These are phyloP conservation scores for Crithidia sp. DNA, from an alignment of 208 protist species.

Conservation along the genomic window DNA sequence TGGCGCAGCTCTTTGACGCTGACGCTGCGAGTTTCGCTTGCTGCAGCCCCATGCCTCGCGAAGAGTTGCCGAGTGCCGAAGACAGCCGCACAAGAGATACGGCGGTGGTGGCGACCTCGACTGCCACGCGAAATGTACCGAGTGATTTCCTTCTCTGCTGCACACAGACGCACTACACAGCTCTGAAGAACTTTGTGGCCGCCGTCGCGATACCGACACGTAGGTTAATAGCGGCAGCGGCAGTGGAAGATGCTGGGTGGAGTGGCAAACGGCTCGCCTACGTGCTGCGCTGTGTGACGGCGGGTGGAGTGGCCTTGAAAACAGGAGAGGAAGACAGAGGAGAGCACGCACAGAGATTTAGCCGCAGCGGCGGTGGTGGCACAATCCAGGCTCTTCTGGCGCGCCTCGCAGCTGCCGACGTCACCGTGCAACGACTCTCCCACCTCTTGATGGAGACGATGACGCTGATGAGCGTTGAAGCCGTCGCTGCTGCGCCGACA, in stretches of 20 bases:
- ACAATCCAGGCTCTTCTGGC: slow-evolving; percentile 3
- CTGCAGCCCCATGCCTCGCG: too few species aligned
- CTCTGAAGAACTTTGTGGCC: background rate
- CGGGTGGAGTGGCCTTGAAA: background rate
- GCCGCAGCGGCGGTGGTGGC: background rate
- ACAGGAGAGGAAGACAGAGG: too few species aligned
- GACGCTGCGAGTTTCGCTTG: too few species aligned
- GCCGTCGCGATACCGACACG: background rate
- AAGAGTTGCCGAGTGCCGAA: too few species aligned
- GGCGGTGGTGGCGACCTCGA: too few species aligned
- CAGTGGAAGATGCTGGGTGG: background rate
- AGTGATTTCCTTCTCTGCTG: background rate
- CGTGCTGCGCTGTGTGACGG: slow-evolving; percentile 17
- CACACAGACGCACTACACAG: slow-evolving; percentile 3
- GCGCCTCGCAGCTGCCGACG: slow-evolving; percentile 23
- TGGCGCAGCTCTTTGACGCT: too few species aligned
- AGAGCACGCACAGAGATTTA: background rate
- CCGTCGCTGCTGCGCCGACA: background rate
- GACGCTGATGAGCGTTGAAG: background rate
- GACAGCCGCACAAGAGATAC: too few species aligned
- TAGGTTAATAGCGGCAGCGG: background rate
- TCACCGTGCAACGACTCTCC: slow-evolving; percentile 3
- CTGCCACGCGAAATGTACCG: background rate
- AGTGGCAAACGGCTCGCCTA: slow-evolving; percentile 7
- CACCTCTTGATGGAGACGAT: background rate